Evolutionary conservation across 2,329 filamentous ascomycete species (phyloP).

Genomic region (Verticillium nonalfalfae): DNA sequence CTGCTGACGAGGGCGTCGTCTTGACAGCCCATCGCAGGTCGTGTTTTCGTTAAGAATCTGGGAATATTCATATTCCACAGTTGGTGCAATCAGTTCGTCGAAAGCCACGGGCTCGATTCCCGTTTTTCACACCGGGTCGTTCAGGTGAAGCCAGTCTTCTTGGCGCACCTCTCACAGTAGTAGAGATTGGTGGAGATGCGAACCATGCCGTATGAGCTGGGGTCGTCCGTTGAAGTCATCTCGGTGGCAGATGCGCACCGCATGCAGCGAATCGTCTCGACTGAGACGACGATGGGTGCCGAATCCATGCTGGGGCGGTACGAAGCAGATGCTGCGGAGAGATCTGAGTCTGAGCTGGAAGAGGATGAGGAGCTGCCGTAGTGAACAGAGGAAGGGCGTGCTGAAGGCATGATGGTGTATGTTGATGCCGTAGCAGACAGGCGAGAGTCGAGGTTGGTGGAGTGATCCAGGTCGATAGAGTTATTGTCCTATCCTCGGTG

Average conservation of each 20-base stretch:
- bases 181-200: slow-evolving; percentile 60
- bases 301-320: slow-evolving; percentile 44
- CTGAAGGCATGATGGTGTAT: slow-evolving; percentile 13
- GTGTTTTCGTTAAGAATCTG: neutral
- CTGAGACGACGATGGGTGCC: slow-evolving; percentile 40
- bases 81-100: neutral
- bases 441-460: neutral
- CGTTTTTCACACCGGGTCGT: slow-evolving; percentile 1
- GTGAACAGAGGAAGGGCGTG: slow-evolving; percentile 26
- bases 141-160: slow-evolving; percentile 59
- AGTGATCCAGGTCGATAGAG: neutral
- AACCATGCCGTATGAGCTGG: slow-evolving; percentile 54
- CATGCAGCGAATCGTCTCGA: slow-evolving; percentile 57
- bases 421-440: neutral
- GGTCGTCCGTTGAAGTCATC: slow-evolving; percentile 54
- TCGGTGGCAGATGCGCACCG: slow-evolving; percentile 55
- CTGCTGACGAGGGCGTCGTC: neutral
- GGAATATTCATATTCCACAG: too few species aligned
- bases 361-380: slow-evolving; percentile 32
- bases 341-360: slow-evolving; percentile 35
- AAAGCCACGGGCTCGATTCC: neutral
- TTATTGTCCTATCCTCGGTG: neutral
- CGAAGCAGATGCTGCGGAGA: slow-evolving; percentile 27
- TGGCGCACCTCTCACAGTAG: slow-evolving; percentile 59
- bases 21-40: neutral